phyloP scores from a whole-genome alignment of 345 rosid species.

The Limnanthes douglasii region DNA sequence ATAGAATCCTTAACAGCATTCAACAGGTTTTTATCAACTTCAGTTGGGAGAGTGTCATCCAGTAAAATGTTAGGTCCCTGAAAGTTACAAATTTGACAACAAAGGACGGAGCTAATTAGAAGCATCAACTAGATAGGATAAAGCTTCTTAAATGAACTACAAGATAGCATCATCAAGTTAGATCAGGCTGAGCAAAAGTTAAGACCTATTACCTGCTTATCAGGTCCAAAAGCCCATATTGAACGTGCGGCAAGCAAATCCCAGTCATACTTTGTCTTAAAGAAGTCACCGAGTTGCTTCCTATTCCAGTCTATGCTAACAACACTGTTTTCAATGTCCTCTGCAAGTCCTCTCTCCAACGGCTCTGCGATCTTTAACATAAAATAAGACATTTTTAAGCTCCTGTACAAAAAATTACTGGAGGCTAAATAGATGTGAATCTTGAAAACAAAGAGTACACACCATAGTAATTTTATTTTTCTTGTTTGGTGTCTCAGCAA shows the following conservation, averaged over 20 bases:
- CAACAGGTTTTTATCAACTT: conserved; percentile 81
- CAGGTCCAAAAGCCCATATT: conserved; percentile 99
- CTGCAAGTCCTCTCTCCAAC: conserved; percentile 91
- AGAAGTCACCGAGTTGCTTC: conserved; percentile 85
- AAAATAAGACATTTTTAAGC: conserved; percentile 5
- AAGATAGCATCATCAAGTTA: not conserved
- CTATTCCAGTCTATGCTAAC: conserved; percentile 90
- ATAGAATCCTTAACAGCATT: conserved; percentile 84
- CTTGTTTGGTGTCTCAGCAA: conserved; percentile 98
- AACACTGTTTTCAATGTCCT: conserved; percentile 78
- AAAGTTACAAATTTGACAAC: conserved; percentile 6
- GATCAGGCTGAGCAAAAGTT: conserved; percentile 1
- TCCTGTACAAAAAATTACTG: not conserved
- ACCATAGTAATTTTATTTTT: conserved; percentile 97
- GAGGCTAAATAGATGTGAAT: not conserved
- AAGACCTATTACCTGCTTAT: conserved; percentile 56
- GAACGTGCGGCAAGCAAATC: conserved; percentile 96
- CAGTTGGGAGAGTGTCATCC: conserved; percentile 92
- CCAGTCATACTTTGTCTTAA: conserved; percentile 90
- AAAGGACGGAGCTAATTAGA: not conserved
- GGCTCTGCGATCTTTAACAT: conserved; percentile 85
- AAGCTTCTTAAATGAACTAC: conserved; percentile 1
- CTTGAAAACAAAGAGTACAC: conserved; percentile 11
- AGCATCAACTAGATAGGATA: conserved; percentile 2
- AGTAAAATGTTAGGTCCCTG: conserved; percentile 90